A percentile compares a stretch with the other conserved stretches of the same genome.
Evolutionary conservation across 179 eudicot genomes (phyloP).

Genomic region (Silene noctiflora): DNA sequence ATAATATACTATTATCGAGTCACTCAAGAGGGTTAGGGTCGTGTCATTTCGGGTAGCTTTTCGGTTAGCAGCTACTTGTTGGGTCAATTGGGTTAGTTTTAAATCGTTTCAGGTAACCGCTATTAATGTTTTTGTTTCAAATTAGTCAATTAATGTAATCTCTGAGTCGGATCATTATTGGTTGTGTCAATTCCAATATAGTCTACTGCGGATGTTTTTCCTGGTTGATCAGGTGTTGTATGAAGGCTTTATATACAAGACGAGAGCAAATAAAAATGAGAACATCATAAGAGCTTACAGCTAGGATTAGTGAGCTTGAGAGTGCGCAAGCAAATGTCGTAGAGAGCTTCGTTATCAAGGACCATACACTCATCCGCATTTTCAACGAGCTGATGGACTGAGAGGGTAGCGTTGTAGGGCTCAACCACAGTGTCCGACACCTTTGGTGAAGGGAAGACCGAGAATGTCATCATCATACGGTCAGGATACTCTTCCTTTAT

Average conservation of each 20-base stretch:
- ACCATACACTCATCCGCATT: constrained; percentile 81
- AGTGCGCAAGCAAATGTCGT: constrained; percentile 73
- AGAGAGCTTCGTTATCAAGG: constrained; percentile 70
- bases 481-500: constrained; percentile 74
- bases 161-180: background rate
- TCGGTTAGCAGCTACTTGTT: too few species aligned
- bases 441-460: constrained; percentile 71
- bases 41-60: too few species aligned
- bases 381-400: constrained; percentile 79
- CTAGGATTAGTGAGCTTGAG: constrained; percentile 72
- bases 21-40: too few species aligned
- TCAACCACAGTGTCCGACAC: constrained; percentile 80
- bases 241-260: background rate
- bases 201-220: background rate
- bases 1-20: too few species aligned
- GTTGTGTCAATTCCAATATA: background rate
- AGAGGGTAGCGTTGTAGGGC: constrained; percentile 75
- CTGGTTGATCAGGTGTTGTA: background rate
- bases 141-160: background rate
- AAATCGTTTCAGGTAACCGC: too few species aligned
- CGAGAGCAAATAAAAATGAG: background rate
- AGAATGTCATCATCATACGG: constrained; percentile 77
- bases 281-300: constrained; percentile 42
- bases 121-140: background rate
- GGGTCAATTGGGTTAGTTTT: too few species aligned